phyloP scores from a whole-genome alignment of 2,329 filamentous ascomycete species.

The Incumbomyces lentus region DNA sequence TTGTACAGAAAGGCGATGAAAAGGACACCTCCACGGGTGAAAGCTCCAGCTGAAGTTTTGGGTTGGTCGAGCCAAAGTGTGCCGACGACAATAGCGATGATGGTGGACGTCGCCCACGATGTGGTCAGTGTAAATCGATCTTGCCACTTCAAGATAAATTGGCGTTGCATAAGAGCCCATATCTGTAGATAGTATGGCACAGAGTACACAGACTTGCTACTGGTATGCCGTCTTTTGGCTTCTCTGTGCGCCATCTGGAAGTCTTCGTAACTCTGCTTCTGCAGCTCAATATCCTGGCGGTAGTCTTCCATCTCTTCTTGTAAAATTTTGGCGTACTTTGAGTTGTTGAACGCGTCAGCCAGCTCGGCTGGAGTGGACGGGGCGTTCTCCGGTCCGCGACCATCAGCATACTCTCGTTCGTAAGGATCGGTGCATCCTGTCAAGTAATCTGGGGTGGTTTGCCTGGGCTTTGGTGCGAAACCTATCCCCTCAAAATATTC shows the following conservation, averaged over 20 bases:
- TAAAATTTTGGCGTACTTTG: constrained; percentile 46
- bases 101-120: constrained; percentile 59
- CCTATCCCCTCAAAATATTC: constrained; percentile 68
- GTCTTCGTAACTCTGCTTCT: constrained; percentile 61
- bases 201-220: constrained; percentile 65
- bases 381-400: constrained; percentile 54
- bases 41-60: constrained; percentile 55
- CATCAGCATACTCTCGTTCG: constrained; percentile 64
- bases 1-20: constrained; percentile 77
- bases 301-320: constrained; percentile 60
- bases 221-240: constrained; percentile 64
- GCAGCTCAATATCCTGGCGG: constrained; percentile 50
- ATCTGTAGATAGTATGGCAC: constrained; percentile 75
- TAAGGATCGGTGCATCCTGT: constrained; percentile 77
- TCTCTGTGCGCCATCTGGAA: constrained; percentile 67
- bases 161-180: constrained; percentile 72
- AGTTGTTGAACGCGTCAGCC: constrained; percentile 59
- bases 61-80: constrained; percentile 67
- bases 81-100: constrained; percentile 68
- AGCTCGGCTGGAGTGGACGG: constrained; percentile 60
- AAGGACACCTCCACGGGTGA: constrained; percentile 69
- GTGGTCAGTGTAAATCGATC: constrained; percentile 68
- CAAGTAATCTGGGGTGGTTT: constrained; percentile 72
- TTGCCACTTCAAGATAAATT: constrained; percentile 77
- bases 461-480: constrained; percentile 61